Conservation (phyloP, 371 early-diverging fungal species). For the Dinochytrium kinnereticum region DNA sequence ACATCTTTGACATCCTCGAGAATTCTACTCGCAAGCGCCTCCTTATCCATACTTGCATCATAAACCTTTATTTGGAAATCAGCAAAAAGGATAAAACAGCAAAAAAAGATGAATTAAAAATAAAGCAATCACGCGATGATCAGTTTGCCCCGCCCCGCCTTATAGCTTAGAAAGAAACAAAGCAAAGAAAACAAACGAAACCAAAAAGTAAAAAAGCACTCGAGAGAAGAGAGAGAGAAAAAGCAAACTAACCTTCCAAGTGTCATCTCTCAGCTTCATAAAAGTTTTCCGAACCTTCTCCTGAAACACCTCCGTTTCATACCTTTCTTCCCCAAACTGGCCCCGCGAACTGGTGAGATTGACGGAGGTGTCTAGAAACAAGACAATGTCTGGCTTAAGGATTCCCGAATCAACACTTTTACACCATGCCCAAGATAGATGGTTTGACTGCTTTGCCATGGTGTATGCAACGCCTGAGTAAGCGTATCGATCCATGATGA, state of each 20-base stretch:
- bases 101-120: slow-evolving; percentile 8
- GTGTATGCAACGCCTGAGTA: slow-evolving; percentile 97
- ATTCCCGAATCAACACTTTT: slow-evolving; percentile 87
- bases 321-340: slow-evolving; percentile 95
- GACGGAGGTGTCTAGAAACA: slow-evolving; percentile 90
- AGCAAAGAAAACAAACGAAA: background rate
- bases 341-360: slow-evolving; percentile 76
- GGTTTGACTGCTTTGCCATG: slow-evolving; percentile 72
- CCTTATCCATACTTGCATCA: slow-evolving; percentile 27
- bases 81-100: too few relatives aligned
- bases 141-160: too few relatives aligned
- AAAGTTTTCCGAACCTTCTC: slow-evolving; percentile 72
- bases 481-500: slow-evolving; percentile 97
- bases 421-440: slow-evolving; percentile 89
- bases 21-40: background rate
- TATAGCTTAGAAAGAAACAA: too few relatives aligned
- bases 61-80: too few relatives aligned
- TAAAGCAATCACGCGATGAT: too few relatives aligned
- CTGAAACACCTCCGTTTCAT: slow-evolving; percentile 92
- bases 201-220: too few relatives aligned
- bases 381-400: slow-evolving; percentile 76
- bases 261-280: slow-evolving; percentile 56
- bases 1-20: background rate
- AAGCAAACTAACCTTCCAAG: slow-evolving; percentile 54
- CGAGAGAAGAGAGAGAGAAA: too few relatives aligned